Conservation (phyloP, 352 stramenopile genomes). For the Hyaloperonospora brassicae region DNA sequence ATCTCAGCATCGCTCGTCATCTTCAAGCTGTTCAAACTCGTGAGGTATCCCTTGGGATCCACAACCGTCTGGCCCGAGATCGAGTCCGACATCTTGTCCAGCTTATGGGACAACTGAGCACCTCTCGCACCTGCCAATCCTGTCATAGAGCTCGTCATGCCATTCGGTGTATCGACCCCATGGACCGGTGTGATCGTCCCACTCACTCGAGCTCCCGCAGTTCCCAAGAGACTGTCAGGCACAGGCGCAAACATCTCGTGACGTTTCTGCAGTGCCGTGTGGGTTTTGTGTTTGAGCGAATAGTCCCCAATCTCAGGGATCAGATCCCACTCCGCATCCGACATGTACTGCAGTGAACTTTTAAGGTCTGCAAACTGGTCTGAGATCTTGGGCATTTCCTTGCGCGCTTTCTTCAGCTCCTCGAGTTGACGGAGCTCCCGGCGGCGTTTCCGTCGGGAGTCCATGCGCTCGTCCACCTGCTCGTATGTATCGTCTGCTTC, state of each 20-base stretch:
- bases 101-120: conserved; percentile 90
- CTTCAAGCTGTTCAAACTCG: conserved; percentile 92
- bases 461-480: conserved; percentile 94
- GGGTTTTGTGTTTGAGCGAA: conserved; percentile 87
- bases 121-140: conserved; percentile 88
- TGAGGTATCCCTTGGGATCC: conserved; percentile 98
- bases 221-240: conserved; percentile 89
- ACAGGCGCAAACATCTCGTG: conserved; percentile 94
- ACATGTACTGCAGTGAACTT: conserved; percentile 85
- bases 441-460: conserved; percentile 82
- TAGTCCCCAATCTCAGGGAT: conserved; percentile 97
- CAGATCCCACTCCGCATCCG: conserved; percentile 91
- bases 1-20: conserved; percentile 92
- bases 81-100: conserved; percentile 97
- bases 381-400: conserved; percentile 90
- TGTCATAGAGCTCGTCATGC: conserved; percentile 70
- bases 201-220: conserved; percentile 33
- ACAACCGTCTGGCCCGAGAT: conserved; percentile 94
- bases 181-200: conserved; percentile 49
- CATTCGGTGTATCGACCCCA: conserved; percentile 44
- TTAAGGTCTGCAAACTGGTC: conserved; percentile 98
- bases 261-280: conserved; percentile 86
- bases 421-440: conserved; percentile 78
- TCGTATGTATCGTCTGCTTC: conserved; percentile 96
- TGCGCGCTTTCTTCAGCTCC: conserved; percentile 79